Percentiles rank a stretch among this genome's conserved stretches.
These are phyloP conservation scores for Salix arbutifolia DNA, from an alignment of 345 rosid genomes.

Conservation along the genomic window DNA sequence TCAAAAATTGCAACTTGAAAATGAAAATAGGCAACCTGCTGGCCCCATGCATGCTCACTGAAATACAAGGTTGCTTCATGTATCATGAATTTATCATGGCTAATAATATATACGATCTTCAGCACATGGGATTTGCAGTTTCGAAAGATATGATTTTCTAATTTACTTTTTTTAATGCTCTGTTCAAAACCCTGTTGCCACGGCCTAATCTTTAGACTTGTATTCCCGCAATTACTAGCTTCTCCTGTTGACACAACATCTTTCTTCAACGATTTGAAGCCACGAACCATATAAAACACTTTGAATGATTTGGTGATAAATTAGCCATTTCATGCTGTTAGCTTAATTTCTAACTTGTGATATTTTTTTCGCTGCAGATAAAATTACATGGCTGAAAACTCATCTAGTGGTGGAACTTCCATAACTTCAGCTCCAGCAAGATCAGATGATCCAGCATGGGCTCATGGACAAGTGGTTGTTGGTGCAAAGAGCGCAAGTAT, in stretches of 20 bases:
- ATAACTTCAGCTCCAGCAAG: no score
- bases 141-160: background rate
- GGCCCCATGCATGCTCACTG: slow-evolving; percentile 15
- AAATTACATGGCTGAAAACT: no score
- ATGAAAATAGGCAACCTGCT: background rate
- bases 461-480: no score
- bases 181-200: background rate
- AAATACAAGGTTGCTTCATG: background rate
- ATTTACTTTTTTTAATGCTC: no score
- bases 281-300: background rate
- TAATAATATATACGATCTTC: background rate
- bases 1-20: slow-evolving; percentile 15
- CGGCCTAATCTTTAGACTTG: background rate
- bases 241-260: background rate
- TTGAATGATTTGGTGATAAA: no score
- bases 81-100: no score
- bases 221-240: background rate
- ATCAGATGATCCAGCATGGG: no score
- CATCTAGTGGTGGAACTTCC: no score
- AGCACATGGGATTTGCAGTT: background rate
- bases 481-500: no score
- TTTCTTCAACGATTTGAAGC: background rate
- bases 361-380: no score
- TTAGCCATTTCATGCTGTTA: no score
- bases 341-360: no score